A percentile compares a stretch with the other conserved stretches of the same genome.
Conservation (phyloP, 2,329 filamentous ascomycete genomes). For the Aspergillus aculeatus region DNA sequence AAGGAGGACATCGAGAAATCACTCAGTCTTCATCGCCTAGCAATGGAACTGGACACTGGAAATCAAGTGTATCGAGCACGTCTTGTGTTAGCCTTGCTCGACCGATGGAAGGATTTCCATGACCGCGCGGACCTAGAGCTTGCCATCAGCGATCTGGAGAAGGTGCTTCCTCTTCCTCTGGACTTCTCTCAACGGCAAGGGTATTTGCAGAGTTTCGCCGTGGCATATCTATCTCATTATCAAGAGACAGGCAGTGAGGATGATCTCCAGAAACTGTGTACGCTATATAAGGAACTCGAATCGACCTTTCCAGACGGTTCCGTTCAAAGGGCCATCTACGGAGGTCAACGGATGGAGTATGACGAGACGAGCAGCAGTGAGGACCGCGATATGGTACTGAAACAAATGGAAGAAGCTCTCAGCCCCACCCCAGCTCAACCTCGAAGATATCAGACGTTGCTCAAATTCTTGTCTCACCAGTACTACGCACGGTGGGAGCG, state of each 20-base stretch:
- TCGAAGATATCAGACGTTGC: not conserved
- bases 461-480: not conserved
- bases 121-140: not conserved
- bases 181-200: not conserved
- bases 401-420: not conserved
- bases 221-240: not conserved
- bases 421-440: not conserved
- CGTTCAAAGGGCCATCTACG: not conserved
- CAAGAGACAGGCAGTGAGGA: not conserved
- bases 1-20: not conserved
- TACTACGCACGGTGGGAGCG: not conserved
- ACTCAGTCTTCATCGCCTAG: not conserved
- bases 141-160: not conserved
- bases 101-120: not conserved
- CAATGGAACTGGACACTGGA: not conserved
- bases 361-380: not conserved
- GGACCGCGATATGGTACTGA: not conserved
- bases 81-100: not conserved
- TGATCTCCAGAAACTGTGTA: not conserved
- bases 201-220: not conserved
- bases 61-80: not conserved
- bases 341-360: not conserved
- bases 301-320: not conserved
- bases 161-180: not conserved
- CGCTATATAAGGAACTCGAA: not conserved